Conservation (phyloP, 2,329 filamentous ascomycete species). For the Sclerotinia trifoliorum region DNA sequence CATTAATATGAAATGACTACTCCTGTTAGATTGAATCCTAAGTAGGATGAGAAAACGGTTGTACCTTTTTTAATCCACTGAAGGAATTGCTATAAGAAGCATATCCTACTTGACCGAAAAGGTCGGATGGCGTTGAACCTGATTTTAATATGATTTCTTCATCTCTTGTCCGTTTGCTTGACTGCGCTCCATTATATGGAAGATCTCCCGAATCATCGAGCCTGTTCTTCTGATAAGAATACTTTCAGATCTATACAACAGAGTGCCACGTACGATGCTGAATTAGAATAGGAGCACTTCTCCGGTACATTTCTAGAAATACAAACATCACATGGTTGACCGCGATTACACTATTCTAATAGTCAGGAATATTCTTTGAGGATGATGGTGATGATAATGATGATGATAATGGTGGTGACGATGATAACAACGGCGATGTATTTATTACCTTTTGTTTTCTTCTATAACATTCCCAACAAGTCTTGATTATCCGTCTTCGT, state of each 20-base stretch:
- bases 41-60: no score
- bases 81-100: constrained; percentile 14
- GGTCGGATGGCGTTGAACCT: constrained; percentile 15
- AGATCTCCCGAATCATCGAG: neutral
- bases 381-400: neutral
- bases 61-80: constrained; percentile 29
- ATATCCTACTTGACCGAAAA: constrained; percentile 17
- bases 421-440: no score
- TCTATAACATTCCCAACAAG: constrained; percentile 54
- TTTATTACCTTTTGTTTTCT: constrained; percentile 25
- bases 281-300: constrained; percentile 55
- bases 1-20: constrained; percentile 47
- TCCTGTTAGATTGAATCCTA: constrained; percentile 43
- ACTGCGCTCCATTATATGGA: constrained; percentile 30
- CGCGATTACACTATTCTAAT: constrained; percentile 13
- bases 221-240: neutral
- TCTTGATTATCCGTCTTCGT: constrained; percentile 57
- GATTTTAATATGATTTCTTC: constrained; percentile 31
- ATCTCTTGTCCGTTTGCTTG: constrained; percentile 50
- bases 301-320: constrained; percentile 47
- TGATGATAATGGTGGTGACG: no score
- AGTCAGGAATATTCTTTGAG: neutral
- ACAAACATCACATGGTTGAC: constrained; percentile 36
- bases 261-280: constrained; percentile 50
- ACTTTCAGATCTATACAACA: neutral